These are phyloP conservation scores for Berkeleyomyces basicola DNA, from an alignment of 2,329 filamentous ascomycete genomes.

Conservation along the genomic window DNA sequence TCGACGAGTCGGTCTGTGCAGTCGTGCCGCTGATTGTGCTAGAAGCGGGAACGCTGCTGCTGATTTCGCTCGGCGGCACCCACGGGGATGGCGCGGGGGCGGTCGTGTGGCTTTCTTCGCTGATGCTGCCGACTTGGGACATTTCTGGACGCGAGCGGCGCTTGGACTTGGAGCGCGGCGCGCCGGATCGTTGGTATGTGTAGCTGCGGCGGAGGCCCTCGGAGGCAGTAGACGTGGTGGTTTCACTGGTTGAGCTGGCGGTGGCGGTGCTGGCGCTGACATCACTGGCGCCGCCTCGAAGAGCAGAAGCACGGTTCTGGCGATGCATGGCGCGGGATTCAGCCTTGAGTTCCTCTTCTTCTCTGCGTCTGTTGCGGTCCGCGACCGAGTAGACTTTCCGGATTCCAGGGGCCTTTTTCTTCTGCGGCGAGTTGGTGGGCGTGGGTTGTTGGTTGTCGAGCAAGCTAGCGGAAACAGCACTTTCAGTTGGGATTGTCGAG, in stretches of 20 bases:
- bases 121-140: constrained; percentile 15
- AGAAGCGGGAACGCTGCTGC: constrained; percentile 1
- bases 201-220: constrained; percentile 30
- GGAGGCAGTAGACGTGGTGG: constrained; percentile 3
- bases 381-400: constrained; percentile 46
- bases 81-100: neutral
- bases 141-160: constrained; percentile 19
- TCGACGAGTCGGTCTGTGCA: constrained; percentile 24
- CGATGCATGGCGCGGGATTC: constrained; percentile 41
- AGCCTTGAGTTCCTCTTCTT: constrained; percentile 36
- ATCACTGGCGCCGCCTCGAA: constrained; percentile 11
- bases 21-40: constrained; percentile 15
- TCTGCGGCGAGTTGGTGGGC: constrained; percentile 36
- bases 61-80: constrained; percentile 8
- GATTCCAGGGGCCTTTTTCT: constrained; percentile 31
- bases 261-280: constrained; percentile 5
- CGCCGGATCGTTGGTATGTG: constrained; percentile 31
- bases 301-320: constrained; percentile 25
- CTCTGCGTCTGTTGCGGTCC: constrained; percentile 34
- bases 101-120: neutral
- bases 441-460: constrained; percentile 40
- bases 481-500: constrained; percentile 48
- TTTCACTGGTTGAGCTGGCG: neutral
- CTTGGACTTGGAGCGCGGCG: constrained; percentile 15
- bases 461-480: constrained; percentile 43